Percentiles rank a stretch among this genome's conserved stretches.
Conservation (phyloP, 2,329 filamentous ascomycete genomes). For the Ciborinia camelliae region DNA sequence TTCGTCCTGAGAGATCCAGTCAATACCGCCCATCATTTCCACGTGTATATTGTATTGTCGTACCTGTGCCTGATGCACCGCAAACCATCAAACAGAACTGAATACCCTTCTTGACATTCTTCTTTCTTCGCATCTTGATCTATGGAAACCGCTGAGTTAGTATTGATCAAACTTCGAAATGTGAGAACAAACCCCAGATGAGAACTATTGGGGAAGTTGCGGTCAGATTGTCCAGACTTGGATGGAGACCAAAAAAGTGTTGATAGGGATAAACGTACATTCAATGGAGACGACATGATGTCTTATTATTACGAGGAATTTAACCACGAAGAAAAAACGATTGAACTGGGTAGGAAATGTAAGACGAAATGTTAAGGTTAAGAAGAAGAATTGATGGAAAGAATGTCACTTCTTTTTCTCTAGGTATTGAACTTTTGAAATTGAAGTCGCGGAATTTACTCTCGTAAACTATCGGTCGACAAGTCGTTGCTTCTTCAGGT, state of each 20-base stretch:
- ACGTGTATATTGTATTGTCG: constrained; percentile 33
- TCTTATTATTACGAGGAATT: constrained; percentile 18
- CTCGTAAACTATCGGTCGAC: constrained; percentile 26
- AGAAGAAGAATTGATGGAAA: constrained; percentile 15
- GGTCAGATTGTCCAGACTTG: constrained; percentile 35
- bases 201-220: constrained; percentile 31
- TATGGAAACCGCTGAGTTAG: constrained; percentile 41
- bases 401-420: not conserved
- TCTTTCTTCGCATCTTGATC: constrained; percentile 99
- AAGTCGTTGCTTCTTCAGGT: constrained; percentile 31
- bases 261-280: constrained; percentile 43
- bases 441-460: constrained; percentile 23
- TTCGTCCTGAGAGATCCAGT: constrained; percentile 64
- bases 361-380: not conserved
- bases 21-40: constrained; percentile 18
- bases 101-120: constrained; percentile 90
- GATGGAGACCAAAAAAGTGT: constrained; percentile 25
- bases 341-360: not conserved
- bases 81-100: constrained; percentile 99
- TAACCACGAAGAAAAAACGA: constrained; percentile 10
- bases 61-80: constrained; percentile 97
- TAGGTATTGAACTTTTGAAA: constrained; percentile 17
- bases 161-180: constrained; percentile 26
- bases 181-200: constrained; percentile 30
- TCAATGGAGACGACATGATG: constrained; percentile 52